Evolutionary conservation across 257 asterid genomes (phyloP).

Genomic region (Solanum etuberosum): DNA sequence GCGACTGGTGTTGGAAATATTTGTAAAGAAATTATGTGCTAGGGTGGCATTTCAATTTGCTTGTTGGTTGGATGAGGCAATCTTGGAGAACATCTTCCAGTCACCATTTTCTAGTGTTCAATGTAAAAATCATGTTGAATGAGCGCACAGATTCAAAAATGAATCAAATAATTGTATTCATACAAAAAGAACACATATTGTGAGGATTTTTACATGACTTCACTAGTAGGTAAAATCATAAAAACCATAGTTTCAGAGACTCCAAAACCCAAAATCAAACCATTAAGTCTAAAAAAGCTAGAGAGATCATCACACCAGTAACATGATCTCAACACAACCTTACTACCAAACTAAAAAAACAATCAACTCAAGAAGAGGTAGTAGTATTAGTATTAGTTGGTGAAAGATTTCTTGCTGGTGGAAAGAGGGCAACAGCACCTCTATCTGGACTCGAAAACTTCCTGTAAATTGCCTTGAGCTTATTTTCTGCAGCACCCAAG

Average conservation of each 20-base stretch:
- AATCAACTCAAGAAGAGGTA: not conserved
- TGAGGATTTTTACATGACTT: not conserved
- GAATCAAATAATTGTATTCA: not conserved
- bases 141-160: not conserved
- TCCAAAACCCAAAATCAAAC: not conserved
- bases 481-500: slow-evolving; percentile 34
- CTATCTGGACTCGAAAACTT: slow-evolving; percentile 51
- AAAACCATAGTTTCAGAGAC: not conserved
- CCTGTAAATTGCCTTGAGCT: slow-evolving; percentile 48
- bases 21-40: not conserved
- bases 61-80: not conserved
- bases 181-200: not conserved
- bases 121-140: not conserved
- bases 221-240: slow-evolving; percentile 1
- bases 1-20: too few relatives aligned
- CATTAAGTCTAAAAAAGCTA: not conserved
- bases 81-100: not conserved
- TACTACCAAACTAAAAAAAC: not conserved
- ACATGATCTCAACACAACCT: not conserved
- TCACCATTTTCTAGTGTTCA: not conserved
- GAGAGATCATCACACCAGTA: not conserved
- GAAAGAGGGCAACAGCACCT: slow-evolving; percentile 61
- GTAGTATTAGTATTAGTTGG: not conserved
- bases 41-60: not conserved
- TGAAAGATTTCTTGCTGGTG: slow-evolving; percentile 41